Conservation (phyloP, 495 filamentous ascomycete genomes). For the Tuber melanosporum region DNA sequence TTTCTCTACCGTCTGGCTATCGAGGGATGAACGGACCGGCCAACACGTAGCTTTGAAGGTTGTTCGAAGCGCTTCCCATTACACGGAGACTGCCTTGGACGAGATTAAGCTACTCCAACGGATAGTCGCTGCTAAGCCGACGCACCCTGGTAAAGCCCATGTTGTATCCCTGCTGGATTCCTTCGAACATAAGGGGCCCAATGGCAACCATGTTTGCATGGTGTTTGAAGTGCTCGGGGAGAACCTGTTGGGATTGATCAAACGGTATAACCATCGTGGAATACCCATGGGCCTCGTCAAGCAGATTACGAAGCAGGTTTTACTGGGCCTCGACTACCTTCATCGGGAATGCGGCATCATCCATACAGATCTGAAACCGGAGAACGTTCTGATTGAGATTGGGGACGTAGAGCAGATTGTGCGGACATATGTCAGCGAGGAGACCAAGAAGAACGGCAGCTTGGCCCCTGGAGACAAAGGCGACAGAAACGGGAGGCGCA, state of each 20-base stretch:
- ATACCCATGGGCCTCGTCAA: slow-evolving; percentile 95
- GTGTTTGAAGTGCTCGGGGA: slow-evolving; percentile 97
- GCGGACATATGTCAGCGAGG: slow-evolving; percentile 85
- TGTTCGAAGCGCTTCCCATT: slow-evolving; percentile 92
- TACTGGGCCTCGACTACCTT: slow-evolving; percentile 90
- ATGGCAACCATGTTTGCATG: slow-evolving; percentile 97
- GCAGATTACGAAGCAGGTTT: slow-evolving; percentile 97
- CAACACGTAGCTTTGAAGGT: slow-evolving; percentile 98
- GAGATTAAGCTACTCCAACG: slow-evolving; percentile 97
- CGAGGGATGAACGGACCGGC: slow-evolving; percentile 77
- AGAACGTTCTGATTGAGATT: slow-evolving; percentile 98
- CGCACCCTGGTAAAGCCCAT: slow-evolving; percentile 86
- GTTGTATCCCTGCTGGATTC: slow-evolving; percentile 93
- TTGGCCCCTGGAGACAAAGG: slow-evolving; percentile 56
- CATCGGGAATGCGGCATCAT: slow-evolving; percentile 98
- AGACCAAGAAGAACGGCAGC: slow-evolving; percentile 54
- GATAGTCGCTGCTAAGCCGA: slow-evolving; percentile 88
- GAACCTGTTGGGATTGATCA: slow-evolving; percentile 92
- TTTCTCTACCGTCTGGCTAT: slow-evolving; percentile 98
- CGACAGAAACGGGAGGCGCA: slow-evolving; percentile 78
- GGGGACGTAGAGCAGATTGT: slow-evolving; percentile 96
- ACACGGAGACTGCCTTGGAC: slow-evolving; percentile 97
- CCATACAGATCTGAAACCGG: slow-evolving; percentile 95
- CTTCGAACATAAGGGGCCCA: slow-evolving; percentile 95
- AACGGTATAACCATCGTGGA: slow-evolving; percentile 94